Base-by-base conservation (phyloP, 352 stramenopile genomes). In the Phytophthora nicotianae region DNA sequence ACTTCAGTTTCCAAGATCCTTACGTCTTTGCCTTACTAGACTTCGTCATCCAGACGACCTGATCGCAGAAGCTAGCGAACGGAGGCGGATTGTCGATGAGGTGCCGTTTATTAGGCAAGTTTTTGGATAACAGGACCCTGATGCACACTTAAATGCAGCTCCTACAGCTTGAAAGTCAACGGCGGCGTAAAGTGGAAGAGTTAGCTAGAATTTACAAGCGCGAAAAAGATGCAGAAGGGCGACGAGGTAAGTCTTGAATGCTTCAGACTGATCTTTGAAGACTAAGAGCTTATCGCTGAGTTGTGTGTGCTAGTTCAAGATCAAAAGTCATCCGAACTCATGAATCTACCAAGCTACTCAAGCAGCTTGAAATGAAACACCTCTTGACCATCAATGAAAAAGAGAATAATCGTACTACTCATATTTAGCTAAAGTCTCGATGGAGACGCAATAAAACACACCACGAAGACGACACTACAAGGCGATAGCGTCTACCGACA, bases 21-120 rank as follows among this genome's bases (percentile, higher is more conserved):
- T 16, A 16, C 46, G 2, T 27, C 5, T 27, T 23, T 13, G 29
- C 2, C 4, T 35, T 9, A 35, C 29, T 35, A 83, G 74, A 19
- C 46, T 83, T 16, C 56, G 69, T 14, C 50, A 55, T 35, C 54
- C 69, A 23, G 45, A 71, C 17, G 47, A 68, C n/a, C 26, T 72
- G 5, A 76, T 84, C 9, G 42, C 62, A 27, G 66, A 77, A 38
- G 70, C 72, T 19, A 61, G 41, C 2, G 70, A 70, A 11, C 63
- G 66, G 20, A 58, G 62, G 37, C 50, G 57, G 40, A 50, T 62
- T 20, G 41, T 38, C 20, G 48, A 73, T 26, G 72, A 81, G 72
- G 74, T 79, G 23, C 8, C 10, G 20, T 19, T 42, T 23, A n/a
- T 38, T 19, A 26, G 35, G 10, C 29, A 23, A 19, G 9, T 23